Evolutionary conservation across 257 asterid genomes (phyloP), one percentile per base, ranked within the genome.

Genomic region (Vinca minor): DNA sequence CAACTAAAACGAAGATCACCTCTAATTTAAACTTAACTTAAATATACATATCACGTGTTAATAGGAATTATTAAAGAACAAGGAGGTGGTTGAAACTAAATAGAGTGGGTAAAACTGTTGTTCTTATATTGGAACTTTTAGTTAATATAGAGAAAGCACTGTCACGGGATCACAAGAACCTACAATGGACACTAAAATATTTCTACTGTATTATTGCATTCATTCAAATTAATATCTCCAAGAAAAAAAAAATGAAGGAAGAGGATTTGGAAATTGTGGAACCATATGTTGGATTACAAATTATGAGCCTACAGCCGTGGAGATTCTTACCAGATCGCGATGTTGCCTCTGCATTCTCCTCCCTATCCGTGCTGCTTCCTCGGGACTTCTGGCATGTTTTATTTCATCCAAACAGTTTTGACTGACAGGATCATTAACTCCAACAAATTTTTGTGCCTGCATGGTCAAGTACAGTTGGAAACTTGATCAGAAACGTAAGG

Each of bases 361-460:
- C 79, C 98, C 98, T 34, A 92, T 38, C 41, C 96, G 83, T 64
- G 96, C 96, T 54, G 98, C 98, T 84, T 92, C 98, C 83, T 92
- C 98, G 0, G 98, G 96, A 61, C 98, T 92, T 83, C 79, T 82
- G 39, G 91, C 88, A 35, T 63, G 68, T 75, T 85, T 89, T 63
- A 92, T 82, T 70, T 84, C 88, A 69, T 84, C 80, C 49, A 87
- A 73, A 64, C 84, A 76, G 20, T 53, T 73, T 44, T 59, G 76
- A 39, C 96, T 96, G 52, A 69, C 68, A 45, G 88, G 89, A 66
- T 89, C 84, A 68, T 79, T 75, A 56, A 82, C 66, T 59, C 89
- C 96, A 10, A 77, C 80, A 78, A 92, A 89, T 80, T 92, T 92
- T 47, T 81, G 79, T 52, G 96, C 96, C 98, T 92, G 71, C 74